Conservation (phyloP, 2,329 filamentous ascomycete species). For the Amauroascus verrucosus region DNA sequence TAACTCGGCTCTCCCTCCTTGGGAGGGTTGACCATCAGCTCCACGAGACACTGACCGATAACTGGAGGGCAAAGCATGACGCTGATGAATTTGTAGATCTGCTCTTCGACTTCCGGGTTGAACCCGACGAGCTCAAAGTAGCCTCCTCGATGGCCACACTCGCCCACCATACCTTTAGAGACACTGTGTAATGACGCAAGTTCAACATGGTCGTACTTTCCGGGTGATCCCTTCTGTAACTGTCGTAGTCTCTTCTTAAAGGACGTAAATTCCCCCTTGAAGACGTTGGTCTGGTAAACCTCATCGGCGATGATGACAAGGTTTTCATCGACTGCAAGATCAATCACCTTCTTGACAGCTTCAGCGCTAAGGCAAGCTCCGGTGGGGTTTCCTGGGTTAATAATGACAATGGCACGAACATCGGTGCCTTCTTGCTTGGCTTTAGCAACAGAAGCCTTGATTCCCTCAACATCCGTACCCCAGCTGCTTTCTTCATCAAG, state of each 20-base stretch:
- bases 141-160: constrained; percentile 93
- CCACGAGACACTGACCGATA: constrained; percentile 88
- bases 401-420: constrained; percentile 86
- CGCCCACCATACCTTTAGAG: constrained; percentile 97
- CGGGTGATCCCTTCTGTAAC: constrained; percentile 62
- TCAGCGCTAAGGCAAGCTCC: constrained; percentile 70
- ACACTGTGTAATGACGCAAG: constrained; percentile 85
- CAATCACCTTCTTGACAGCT: constrained; percentile 74
- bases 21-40: constrained; percentile 96
- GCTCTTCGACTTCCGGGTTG: constrained; percentile 68
- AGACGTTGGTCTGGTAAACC: constrained; percentile 99
- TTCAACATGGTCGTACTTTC: constrained; percentile 74
- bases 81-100: constrained; percentile 98
- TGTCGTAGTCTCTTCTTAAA: constrained; percentile 83
- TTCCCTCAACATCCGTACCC: constrained; percentile 75
- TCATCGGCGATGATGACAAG: constrained; percentile 91
- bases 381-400: constrained; percentile 97
- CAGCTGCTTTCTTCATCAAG: constrained; percentile 78
- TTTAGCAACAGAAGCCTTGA: constrained; percentile 61
- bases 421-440: constrained; percentile 70
- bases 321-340: constrained; percentile 73
- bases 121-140: constrained; percentile 96
- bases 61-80: constrained; percentile 96
- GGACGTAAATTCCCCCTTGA: constrained; percentile 83
- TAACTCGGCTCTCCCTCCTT: constrained; percentile 71